Conservation (phyloP, 2,329 filamentous ascomycete species). For the Aspergillus tamarii region DNA sequence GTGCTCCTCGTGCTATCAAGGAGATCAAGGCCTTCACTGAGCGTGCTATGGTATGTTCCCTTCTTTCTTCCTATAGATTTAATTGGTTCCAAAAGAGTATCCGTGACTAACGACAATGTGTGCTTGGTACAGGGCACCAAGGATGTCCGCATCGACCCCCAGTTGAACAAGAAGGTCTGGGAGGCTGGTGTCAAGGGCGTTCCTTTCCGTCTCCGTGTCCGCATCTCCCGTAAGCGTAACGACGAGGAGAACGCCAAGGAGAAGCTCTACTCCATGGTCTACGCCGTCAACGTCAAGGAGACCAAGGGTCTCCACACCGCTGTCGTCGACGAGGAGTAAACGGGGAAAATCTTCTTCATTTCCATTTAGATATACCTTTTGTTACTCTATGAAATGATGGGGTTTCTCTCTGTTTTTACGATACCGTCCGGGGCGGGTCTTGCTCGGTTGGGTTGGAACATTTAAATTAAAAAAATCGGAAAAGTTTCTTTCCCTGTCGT, state of each 20-base stretch:
- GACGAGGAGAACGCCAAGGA: slow-evolving; percentile 99
- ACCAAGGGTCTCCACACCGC: slow-evolving; percentile 95
- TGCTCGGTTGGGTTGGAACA: slow-evolving; percentile 11
- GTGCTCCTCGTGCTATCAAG: slow-evolving; percentile 97
- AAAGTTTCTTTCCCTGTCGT: slow-evolving; percentile 4
- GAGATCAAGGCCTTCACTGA: slow-evolving; percentile 95
- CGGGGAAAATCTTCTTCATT: slow-evolving; percentile 8
- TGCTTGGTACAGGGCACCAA: slow-evolving; percentile 72
- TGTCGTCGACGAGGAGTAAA: slow-evolving; percentile 72
- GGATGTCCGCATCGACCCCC: slow-evolving; percentile 97
- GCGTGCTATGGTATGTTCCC: slow-evolving; percentile 86
- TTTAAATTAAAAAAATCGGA: slow-evolving; percentile 11
- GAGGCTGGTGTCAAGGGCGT: slow-evolving; percentile 99
- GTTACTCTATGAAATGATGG: slow-evolving; percentile 2
- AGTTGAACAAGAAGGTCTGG: slow-evolving; percentile 99
- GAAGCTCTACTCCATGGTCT: slow-evolving; percentile 99
- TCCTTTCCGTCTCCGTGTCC: slow-evolving; percentile 93
- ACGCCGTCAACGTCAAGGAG: slow-evolving; percentile 99
- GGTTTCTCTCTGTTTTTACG: slow-evolving; percentile 5
- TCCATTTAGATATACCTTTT: slow-evolving; percentile 1
- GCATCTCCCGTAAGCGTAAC: slow-evolving; percentile 99
- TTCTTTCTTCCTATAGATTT: slow-evolving; percentile 6
- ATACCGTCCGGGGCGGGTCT: slow-evolving; percentile 1
- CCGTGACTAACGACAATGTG: slow-evolving; percentile 9
- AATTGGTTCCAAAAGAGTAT: background rate